Percentiles rank a stretch among this genome's conserved stretches.
phyloP scores from a whole-genome alignment of 768 basidiomycete genomes.

The Coprinopsis strossmayeri region DNA sequence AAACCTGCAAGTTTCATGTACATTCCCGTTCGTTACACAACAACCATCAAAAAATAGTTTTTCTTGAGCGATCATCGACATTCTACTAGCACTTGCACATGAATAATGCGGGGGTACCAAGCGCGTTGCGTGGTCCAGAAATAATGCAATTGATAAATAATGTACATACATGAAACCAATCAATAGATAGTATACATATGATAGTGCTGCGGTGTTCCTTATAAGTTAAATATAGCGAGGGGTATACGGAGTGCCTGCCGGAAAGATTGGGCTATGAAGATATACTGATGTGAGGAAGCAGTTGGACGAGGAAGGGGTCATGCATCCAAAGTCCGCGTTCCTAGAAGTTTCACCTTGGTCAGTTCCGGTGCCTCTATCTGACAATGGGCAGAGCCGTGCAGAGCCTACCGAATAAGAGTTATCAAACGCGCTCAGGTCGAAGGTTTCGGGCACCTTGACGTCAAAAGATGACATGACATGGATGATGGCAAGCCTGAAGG shows the following conservation, averaged over 20 bases:
- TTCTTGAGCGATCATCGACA: no score
- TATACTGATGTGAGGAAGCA: not conserved
- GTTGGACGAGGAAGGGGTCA: not conserved
- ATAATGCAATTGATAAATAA: no score
- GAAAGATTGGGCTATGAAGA: not conserved
- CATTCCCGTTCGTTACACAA: no score
- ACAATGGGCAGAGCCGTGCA: not conserved
- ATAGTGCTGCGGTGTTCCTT: no score
- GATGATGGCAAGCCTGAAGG: not conserved
- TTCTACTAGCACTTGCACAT: no score
- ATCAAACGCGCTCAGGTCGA: not conserved
- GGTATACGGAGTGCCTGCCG: not conserved
- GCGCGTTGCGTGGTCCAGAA: no score
- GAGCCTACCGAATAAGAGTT: not conserved
- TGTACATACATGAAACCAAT: no score
- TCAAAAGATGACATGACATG: not conserved
- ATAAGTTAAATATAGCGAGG: no score
- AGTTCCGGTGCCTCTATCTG: not conserved
- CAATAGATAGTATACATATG: no score
- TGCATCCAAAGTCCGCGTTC: conserved; percentile 1
- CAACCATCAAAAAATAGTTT: no score
- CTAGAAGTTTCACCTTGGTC: not conserved
- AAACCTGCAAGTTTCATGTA: no score
- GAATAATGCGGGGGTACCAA: no score
- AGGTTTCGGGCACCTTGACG: not conserved